A percentile compares a stretch with the other conserved stretches of the same genome.
phyloP scores from a whole-genome alignment of 2,329 filamentous ascomycete genomes.

The Xylaria sp. region DNA sequence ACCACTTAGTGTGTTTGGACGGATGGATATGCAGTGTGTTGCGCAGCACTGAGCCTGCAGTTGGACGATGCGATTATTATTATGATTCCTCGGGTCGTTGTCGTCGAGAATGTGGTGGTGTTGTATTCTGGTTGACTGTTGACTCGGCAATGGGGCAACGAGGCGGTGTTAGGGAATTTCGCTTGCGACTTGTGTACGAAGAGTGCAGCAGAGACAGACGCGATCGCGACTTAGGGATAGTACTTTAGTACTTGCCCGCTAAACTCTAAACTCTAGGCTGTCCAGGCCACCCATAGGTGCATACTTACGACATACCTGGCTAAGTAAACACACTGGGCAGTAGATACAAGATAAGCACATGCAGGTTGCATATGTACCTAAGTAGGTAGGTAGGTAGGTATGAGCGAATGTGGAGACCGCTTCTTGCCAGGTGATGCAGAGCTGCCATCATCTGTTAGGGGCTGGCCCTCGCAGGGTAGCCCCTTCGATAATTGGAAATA shows the following conservation, averaged over 20 bases:
- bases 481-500: not conserved
- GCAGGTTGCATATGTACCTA: not conserved
- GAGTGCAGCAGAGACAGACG: slow-evolving; percentile 33
- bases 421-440: slow-evolving; percentile 12
- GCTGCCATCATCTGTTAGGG: not conserved
- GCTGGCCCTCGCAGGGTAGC: not conserved
- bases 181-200: slow-evolving; percentile 36
- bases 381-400: not conserved
- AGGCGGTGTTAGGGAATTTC: slow-evolving; percentile 30
- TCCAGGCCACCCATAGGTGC: not conserved
- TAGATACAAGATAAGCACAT: slow-evolving; percentile 5
- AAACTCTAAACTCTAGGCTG: not conserved
- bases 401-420: not conserved
- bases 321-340: slow-evolving; percentile 11
- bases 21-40: slow-evolving; percentile 19
- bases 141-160: slow-evolving; percentile 29
- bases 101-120: slow-evolving; percentile 11
- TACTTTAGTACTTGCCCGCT: slow-evolving; percentile 26
- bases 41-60: slow-evolving; percentile 13
- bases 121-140: slow-evolving; percentile 28
- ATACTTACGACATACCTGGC: slow-evolving; percentile 1
- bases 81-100: not conserved
- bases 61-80: slow-evolving; percentile 13
- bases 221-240: slow-evolving; percentile 42
- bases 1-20: slow-evolving; percentile 12